These are phyloP conservation scores for Pyrenophora seminiperda DNA, from an alignment of 2,329 filamentous ascomycete genomes.

Conservation along the genomic window DNA sequence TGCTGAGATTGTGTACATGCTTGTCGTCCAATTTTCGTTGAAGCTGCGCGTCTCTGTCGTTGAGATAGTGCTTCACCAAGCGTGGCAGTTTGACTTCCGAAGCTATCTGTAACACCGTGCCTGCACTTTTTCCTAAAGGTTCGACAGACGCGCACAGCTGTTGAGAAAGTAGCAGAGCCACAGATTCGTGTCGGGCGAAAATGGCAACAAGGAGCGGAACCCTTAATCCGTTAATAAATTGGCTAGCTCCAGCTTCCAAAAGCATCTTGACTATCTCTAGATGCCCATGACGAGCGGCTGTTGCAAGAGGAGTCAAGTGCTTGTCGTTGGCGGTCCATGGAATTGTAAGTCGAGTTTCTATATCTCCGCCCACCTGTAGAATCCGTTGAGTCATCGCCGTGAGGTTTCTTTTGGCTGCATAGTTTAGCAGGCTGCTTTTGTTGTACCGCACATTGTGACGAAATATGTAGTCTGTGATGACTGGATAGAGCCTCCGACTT, in stretches of 20 bases:
- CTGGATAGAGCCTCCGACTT: slow-evolving; percentile 15
- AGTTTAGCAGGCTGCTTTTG: slow-evolving; percentile 14
- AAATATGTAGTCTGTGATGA: slow-evolving; percentile 14
- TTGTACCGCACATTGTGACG: slow-evolving; percentile 15
- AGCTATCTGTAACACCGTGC: slow-evolving; percentile 19
- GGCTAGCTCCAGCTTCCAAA: slow-evolving; percentile 16
- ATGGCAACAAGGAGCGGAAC: slow-evolving; percentile 13
- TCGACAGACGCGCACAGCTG: slow-evolving; percentile 3
- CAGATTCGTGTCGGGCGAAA: slow-evolving; percentile 13
- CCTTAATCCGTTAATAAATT: slow-evolving; percentile 8
- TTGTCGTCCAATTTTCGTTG: slow-evolving; percentile 3
- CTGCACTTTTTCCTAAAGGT: not conserved
- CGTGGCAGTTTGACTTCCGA: slow-evolving; percentile 11
- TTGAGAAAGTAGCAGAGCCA: slow-evolving; percentile 20
- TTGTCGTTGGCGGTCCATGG: slow-evolving; percentile 5
- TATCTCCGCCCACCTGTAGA: slow-evolving; percentile 13
- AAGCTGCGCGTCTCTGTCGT: not conserved
- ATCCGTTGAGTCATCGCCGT: slow-evolving; percentile 16
- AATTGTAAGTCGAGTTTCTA: slow-evolving; percentile 10
- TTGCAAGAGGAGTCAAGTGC: slow-evolving; percentile 14
- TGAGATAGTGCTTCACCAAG: slow-evolving; percentile 17
- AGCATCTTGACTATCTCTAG: slow-evolving; percentile 15
- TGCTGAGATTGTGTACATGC: slow-evolving; percentile 9
- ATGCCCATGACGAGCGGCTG: slow-evolving; percentile 15
- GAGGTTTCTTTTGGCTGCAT: slow-evolving; percentile 17